phyloP scores from a whole-genome alignment of 768 basidiomycete genomes.

The Lentinula detonsa region DNA sequence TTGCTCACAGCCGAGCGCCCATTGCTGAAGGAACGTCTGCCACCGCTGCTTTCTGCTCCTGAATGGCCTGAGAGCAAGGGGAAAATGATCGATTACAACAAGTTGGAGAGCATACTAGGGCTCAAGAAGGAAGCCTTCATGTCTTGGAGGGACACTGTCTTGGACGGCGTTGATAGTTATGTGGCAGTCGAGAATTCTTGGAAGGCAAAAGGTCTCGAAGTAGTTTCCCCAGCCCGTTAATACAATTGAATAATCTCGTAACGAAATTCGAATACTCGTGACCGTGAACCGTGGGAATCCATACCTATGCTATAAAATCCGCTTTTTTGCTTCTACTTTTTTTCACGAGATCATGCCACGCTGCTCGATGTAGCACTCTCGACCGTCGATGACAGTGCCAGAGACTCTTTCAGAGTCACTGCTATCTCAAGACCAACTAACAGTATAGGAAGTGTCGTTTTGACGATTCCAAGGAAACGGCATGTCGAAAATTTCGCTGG shows the following conservation, averaged over 20 bases:
- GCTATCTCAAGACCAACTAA: slow-evolving; percentile 44
- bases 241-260: not conserved
- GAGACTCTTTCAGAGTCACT: slow-evolving; percentile 47
- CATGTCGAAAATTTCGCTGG: slow-evolving; percentile 58
- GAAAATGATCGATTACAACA: not conserved
- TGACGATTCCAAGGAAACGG: slow-evolving; percentile 45
- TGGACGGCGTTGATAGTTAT: slow-evolving; percentile 11
- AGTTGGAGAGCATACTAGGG: slow-evolving; percentile 4
- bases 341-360: slow-evolving; percentile 55
- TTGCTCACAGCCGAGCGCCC: slow-evolving; percentile 10
- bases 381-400: slow-evolving; percentile 63
- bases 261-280: too few species aligned
- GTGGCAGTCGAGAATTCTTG: slow-evolving; percentile 10
- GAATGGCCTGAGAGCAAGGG: not conserved
- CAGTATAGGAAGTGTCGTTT: slow-evolving; percentile 67
- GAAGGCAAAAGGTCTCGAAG: slow-evolving; percentile 11
- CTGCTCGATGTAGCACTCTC: slow-evolving; percentile 46
- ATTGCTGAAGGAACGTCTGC: slow-evolving; percentile 8
- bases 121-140: slow-evolving; percentile 2
- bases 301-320: slow-evolving; percentile 19
- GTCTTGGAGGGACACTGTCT: slow-evolving; percentile 12
- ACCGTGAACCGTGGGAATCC: slow-evolving; percentile 33
- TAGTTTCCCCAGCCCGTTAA: slow-evolving; percentile 6
- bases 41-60: slow-evolving; percentile 6
- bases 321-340: slow-evolving; percentile 9